These are phyloP conservation scores for Thelonectria rubi DNA, from an alignment of 2,329 filamentous ascomycete genomes.

Conservation along the genomic window DNA sequence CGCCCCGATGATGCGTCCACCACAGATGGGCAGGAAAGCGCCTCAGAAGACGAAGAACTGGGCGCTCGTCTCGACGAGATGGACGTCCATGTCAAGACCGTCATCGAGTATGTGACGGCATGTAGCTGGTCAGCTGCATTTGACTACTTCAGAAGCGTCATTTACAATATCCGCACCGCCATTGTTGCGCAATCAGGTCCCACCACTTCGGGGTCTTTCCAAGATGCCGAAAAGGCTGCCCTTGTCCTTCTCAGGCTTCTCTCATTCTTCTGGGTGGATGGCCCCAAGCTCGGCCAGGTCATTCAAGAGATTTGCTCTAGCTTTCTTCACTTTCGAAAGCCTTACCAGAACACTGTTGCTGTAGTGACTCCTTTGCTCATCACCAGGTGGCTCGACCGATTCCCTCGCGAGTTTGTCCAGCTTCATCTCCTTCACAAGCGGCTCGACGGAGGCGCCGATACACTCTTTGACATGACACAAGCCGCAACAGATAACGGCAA, in stretches of 20 bases:
- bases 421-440: slow-evolving; percentile 68
- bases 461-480: slow-evolving; percentile 74
- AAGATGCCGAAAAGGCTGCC: slow-evolving; percentile 62
- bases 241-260: slow-evolving; percentile 67
- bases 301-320: slow-evolving; percentile 73
- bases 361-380: slow-evolving; percentile 70
- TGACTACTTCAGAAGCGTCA: slow-evolving; percentile 63
- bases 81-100: slow-evolving; percentile 62
- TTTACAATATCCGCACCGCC: slow-evolving; percentile 60
- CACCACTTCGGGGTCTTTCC: slow-evolving; percentile 47
- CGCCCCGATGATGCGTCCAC: slow-evolving; percentile 35
- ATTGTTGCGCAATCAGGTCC: slow-evolving; percentile 50
- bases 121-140: slow-evolving; percentile 70
- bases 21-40: slow-evolving; percentile 29
- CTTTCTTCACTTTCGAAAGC: slow-evolving; percentile 72
- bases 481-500: slow-evolving; percentile 67
- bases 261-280: slow-evolving; percentile 72
- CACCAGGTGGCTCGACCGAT: slow-evolving; percentile 71
- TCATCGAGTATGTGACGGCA: slow-evolving; percentile 72
- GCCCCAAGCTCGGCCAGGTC: slow-evolving; percentile 66
- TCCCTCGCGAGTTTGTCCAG: slow-evolving; percentile 70
- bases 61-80: slow-evolving; percentile 55
- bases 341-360: slow-evolving; percentile 71
- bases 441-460: slow-evolving; percentile 72
- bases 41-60: slow-evolving; percentile 37